Evolutionary conservation across 2,329 filamentous ascomycete species (phyloP).

Genomic region (Xylariomycetidae sp.): DNA sequence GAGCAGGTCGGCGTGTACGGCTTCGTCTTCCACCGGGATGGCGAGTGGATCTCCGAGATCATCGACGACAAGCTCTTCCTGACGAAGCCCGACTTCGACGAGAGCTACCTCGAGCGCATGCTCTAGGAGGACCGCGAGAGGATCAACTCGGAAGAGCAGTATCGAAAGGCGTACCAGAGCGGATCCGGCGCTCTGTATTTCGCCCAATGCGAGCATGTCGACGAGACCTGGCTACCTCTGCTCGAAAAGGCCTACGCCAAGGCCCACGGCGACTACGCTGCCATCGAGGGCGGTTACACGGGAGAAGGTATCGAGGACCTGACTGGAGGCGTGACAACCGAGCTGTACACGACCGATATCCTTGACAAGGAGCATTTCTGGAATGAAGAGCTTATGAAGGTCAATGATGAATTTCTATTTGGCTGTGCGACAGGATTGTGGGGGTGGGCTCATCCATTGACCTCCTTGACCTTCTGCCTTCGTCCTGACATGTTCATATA

Average conservation of each 20-base stretch:
- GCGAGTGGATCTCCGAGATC: constrained; percentile 63
- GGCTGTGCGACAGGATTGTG: constrained; percentile 51
- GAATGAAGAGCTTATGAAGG: constrained; percentile 70
- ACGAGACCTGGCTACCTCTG: constrained; percentile 69
- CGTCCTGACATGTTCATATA: no score
- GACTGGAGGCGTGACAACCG: constrained; percentile 62
- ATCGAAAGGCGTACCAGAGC: constrained; percentile 61
- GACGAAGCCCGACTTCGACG: constrained; percentile 57
- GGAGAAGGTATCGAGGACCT: constrained; percentile 58
- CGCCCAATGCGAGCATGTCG: constrained; percentile 61
- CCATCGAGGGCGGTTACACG: constrained; percentile 65
- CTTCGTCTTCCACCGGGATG: constrained; percentile 79
- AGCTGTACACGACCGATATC: constrained; percentile 63
- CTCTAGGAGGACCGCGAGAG: constrained; percentile 42
- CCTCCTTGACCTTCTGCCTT: no score
- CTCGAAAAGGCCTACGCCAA: constrained; percentile 75
- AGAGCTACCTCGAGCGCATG: constrained; percentile 45
- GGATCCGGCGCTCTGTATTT: constrained; percentile 68
- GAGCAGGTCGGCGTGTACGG: constrained; percentile 76
- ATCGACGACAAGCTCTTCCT: constrained; percentile 56
- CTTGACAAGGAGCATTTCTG: constrained; percentile 75
- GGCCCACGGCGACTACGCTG: constrained; percentile 67
- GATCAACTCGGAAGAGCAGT: constrained; percentile 52
- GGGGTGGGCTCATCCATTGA: no score
- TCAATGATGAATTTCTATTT: constrained; percentile 74